Evolutionary conservation across 1,139 yeast genomes (phyloP).

Genomic region (Kodamaea arcana): DNA sequence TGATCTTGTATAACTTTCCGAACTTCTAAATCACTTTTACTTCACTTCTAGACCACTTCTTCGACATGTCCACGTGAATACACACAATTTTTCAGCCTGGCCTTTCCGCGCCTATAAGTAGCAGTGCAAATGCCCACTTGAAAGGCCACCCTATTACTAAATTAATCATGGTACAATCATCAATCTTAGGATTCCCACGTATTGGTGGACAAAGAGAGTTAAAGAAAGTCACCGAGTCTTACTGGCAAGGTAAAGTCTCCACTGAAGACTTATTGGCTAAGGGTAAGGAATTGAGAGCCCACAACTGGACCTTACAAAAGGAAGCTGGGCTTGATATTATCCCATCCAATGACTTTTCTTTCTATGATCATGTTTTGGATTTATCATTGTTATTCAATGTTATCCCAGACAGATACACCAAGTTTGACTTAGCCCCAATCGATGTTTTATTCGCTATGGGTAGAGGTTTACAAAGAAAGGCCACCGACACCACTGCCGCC

Average conservation of each 20-base stretch:
- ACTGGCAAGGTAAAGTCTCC: slow-evolving; percentile 93
- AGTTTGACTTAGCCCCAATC: slow-evolving; percentile 82
- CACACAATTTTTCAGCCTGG: no score
- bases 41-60: neutral
- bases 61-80: neutral
- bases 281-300: slow-evolving; percentile 92
- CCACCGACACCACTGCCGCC: slow-evolving; percentile 79
- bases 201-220: slow-evolving; percentile 98
- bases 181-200: slow-evolving; percentile 99
- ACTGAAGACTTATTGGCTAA: slow-evolving; percentile 85
- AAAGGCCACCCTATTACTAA: slow-evolving; percentile 3
- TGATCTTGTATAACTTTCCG: no score
- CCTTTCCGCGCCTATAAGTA: neutral
- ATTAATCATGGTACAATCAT: slow-evolving; percentile 80
- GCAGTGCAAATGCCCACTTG: neutral
- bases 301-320: slow-evolving; percentile 97
- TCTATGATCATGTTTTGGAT: slow-evolving; percentile 95
- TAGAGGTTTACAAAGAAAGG: slow-evolving; percentile 98
- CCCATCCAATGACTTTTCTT: slow-evolving; percentile 97
- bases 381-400: slow-evolving; percentile 90
- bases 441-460: slow-evolving; percentile 99
- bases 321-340: slow-evolving; percentile 96
- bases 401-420: slow-evolving; percentile 94
- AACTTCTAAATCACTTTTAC: no score
- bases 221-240: slow-evolving; percentile 96